Conservation (phyloP, 2,329 filamentous ascomycete species). For the Trichoderma breve region DNA sequence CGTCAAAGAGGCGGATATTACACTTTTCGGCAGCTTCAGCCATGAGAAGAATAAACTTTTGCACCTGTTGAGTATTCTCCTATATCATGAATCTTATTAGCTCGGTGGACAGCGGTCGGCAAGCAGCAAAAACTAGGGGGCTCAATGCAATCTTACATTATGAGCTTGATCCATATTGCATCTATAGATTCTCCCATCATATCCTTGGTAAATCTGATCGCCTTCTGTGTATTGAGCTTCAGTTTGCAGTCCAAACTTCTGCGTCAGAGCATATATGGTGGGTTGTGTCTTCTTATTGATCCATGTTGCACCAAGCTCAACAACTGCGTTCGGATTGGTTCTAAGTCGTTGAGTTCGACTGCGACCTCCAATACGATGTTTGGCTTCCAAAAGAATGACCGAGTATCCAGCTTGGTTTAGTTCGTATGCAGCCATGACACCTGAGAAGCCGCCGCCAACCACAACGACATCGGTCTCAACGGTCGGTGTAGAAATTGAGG, state of each 20-base stretch:
- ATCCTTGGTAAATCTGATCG: neutral
- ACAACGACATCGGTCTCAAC: constrained; percentile 25
- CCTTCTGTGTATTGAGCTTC: neutral
- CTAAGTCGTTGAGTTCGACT: neutral
- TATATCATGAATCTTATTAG: neutral
- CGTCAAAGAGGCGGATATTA: neutral
- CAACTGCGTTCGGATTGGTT: neutral
- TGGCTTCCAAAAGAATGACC: constrained; percentile 47
- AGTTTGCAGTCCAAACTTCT: constrained; percentile 40
- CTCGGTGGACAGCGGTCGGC: neutral
- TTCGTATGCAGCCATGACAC: constrained; percentile 37
- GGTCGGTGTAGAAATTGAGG: neutral
- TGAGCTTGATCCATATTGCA: neutral
- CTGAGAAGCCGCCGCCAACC: constrained; percentile 45
- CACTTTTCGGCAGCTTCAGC: neutral
- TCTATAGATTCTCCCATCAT: neutral
- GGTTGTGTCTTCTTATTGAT: constrained; percentile 28
- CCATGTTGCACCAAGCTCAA: constrained; percentile 29
- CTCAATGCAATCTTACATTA: neutral
- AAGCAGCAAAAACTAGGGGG: neutral
- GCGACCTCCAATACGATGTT: constrained; percentile 46
- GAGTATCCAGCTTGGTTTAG: constrained; percentile 38
- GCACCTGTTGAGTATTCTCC: neutral
- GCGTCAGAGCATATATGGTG: constrained; percentile 42
- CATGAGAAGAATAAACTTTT: neutral